These are phyloP conservation scores for Musa itinerans DNA, from an alignment of 176 grass and related monocot species.

Conservation along the genomic window DNA sequence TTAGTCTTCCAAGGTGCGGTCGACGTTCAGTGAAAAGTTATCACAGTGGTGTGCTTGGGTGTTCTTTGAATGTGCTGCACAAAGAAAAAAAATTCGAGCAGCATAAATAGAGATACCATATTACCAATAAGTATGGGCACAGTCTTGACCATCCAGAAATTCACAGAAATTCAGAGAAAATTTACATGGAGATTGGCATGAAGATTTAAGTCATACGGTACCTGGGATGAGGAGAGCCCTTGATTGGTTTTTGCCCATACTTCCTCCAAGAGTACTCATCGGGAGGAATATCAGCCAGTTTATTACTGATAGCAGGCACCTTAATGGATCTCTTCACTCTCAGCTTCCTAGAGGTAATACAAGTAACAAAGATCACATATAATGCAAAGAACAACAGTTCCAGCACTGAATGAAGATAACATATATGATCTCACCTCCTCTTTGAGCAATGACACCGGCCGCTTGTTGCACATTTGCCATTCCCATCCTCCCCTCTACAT, in stretches of 20 bases:
- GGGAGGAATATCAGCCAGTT: constrained; percentile 66
- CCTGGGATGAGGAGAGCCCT: constrained; percentile 93
- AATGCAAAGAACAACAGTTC: neutral
- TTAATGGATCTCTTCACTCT: constrained; percentile 78
- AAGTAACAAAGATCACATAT: neutral
- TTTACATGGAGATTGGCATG: neutral
- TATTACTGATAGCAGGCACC: constrained; percentile 75
- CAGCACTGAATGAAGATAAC: neutral
- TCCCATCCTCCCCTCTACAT: constrained; percentile 54
- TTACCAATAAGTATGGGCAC: too few species aligned
- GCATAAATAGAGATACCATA: too few species aligned
- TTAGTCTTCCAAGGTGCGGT: neutral
- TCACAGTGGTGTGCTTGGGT: neutral
- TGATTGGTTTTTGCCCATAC: constrained; percentile 97
- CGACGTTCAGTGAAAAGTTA: neutral
- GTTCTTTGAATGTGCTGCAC: neutral
- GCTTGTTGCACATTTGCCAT: constrained; percentile 47
- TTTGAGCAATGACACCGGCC: constrained; percentile 92
- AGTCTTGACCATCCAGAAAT: neutral
- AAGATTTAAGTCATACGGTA: constrained; percentile 6
- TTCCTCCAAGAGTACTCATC: constrained; percentile 93
- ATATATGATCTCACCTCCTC: constrained; percentile 39
- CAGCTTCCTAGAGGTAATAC: constrained; percentile 48
- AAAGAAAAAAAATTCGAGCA: neutral
- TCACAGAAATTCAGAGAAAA: neutral